Evolutionary conservation across 768 basidiomycete species (phyloP).

Genomic region (Daedaleopsis sinensis): DNA sequence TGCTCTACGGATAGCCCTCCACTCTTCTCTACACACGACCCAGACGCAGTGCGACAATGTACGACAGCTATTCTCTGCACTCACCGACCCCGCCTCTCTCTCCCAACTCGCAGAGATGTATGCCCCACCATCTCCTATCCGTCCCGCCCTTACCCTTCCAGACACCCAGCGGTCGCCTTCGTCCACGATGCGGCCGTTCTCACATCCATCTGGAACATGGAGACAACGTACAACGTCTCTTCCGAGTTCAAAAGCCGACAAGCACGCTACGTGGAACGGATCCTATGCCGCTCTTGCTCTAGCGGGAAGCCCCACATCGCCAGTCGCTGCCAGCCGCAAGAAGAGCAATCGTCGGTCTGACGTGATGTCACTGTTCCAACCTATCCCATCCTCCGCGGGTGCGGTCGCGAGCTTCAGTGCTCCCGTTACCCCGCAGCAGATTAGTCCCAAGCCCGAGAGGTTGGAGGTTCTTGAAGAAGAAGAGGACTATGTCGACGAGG

Average conservation of each 20-base stretch:
- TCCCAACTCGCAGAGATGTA: conserved; percentile 88
- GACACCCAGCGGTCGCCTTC: conserved; percentile 28
- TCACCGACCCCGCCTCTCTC: conserved; percentile 72
- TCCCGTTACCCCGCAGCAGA: conserved; percentile 38
- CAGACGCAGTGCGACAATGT: conserved; percentile 83
- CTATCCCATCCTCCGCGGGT: conserved; percentile 1
- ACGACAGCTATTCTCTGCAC: conserved; percentile 75
- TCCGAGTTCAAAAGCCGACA: conserved; percentile 35
- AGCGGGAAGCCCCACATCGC: conserved; percentile 49
- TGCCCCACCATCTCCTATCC: conserved; percentile 69
- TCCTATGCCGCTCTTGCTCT: conserved; percentile 56
- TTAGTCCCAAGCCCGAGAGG: conserved; percentile 1
- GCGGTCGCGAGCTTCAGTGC: conserved; percentile 41
- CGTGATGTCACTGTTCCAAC: conserved; percentile 48
- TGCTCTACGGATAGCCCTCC: conserved; percentile 67
- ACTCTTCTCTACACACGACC: conserved; percentile 73
- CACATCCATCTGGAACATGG: conserved; percentile 33
- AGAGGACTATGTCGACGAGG: conserved; percentile 26
- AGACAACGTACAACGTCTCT: conserved; percentile 31
- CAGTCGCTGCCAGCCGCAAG: conserved; percentile 31
- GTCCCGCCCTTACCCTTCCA: conserved; percentile 32
- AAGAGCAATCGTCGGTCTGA: conserved; percentile 59
- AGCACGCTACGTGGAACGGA: conserved; percentile 79
- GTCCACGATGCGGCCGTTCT: conserved; percentile 42
- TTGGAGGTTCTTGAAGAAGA: conserved; percentile 47